Evolutionary conservation across 495 filamentous ascomycete species (phyloP).

Genomic region (Daldinia caldariorum): DNA sequence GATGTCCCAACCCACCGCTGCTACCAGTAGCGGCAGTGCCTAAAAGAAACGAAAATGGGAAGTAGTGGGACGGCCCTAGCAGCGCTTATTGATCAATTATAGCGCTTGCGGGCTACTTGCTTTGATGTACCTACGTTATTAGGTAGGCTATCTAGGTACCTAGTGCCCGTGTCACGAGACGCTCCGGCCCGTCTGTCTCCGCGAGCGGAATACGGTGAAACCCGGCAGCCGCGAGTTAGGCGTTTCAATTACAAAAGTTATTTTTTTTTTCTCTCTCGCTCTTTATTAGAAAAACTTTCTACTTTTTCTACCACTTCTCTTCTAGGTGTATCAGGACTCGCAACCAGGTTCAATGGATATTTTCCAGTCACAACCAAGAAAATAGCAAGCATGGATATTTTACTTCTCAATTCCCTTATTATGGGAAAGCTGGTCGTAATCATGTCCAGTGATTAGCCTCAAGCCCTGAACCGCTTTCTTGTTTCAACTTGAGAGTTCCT

Average conservation of each 20-base stretch:
- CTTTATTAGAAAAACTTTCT: not conserved
- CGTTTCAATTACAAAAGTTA: not conserved
- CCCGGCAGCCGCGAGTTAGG: not conserved
- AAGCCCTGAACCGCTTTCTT: not conserved
- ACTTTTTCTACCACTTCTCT: not conserved
- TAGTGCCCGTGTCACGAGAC: not conserved
- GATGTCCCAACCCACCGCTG: not conserved
- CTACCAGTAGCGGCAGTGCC: not conserved
- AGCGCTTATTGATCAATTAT: not conserved
- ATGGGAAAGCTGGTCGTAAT: not conserved
- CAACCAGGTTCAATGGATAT: not conserved
- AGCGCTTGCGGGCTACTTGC: not conserved
- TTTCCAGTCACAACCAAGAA: not conserved
- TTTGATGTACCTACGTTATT: not conserved
- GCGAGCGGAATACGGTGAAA: not conserved
- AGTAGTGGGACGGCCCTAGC: constrained; percentile 1
- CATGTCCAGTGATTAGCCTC: not conserved
- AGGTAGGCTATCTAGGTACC: not conserved
- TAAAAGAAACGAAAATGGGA: not conserved
- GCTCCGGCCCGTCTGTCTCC: not conserved
- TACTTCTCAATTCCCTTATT: not conserved
- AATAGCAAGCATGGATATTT: not conserved
- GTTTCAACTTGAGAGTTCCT: too few relatives aligned
- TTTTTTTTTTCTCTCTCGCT: not conserved
- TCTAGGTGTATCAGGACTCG: not conserved